phyloP scores from a whole-genome alignment of 768 basidiomycete species.

The Amanita pallidorosea region DNA sequence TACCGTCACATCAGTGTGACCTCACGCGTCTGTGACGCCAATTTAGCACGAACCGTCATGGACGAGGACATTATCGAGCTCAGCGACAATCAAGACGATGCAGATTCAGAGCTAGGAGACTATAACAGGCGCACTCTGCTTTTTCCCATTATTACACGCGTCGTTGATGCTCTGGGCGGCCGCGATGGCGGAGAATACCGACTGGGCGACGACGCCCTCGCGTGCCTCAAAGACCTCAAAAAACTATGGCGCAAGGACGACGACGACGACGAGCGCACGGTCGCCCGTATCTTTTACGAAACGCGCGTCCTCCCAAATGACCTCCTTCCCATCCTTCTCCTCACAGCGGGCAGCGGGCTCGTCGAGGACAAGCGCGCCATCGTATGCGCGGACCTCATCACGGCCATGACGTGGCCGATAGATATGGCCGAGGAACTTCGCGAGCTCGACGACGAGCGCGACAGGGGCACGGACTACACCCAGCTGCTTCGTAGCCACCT shows the following conservation, averaged over 20 bases:
- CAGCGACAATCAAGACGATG: conserved; percentile 19
- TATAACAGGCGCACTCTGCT: conserved; percentile 44
- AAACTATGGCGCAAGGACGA: conserved; percentile 95
- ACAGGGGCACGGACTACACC: conserved; percentile 82
- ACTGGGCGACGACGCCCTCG: conserved; percentile 72
- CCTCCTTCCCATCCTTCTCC: conserved; percentile 74
- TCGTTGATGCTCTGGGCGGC: conserved; percentile 77
- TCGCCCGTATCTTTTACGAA: conserved; percentile 87
- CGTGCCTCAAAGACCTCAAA: conserved; percentile 90
- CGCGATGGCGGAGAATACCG: conserved; percentile 56
- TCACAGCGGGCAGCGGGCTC: conserved; percentile 66
- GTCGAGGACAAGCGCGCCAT: conserved; percentile 80
- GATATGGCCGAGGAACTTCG: conserved; percentile 90
- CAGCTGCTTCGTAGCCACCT: conserved; percentile 72
- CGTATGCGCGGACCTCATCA: conserved; percentile 79
- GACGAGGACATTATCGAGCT: conserved; percentile 18
- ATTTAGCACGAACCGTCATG: conserved; percentile 4
- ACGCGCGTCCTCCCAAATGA: conserved; percentile 82
- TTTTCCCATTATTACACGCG: conserved; percentile 57
- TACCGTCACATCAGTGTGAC: background rate
- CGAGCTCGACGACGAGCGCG: conserved; percentile 78
- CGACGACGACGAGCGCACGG: conserved; percentile 91
- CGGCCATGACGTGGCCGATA: conserved; percentile 99
- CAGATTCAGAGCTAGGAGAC: conserved; percentile 9
- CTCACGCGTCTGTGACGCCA: conserved; percentile 3